These are phyloP conservation scores for Gentiana dahurica DNA, from an alignment of 257 asterid genomes.

Conservation along the genomic window DNA sequence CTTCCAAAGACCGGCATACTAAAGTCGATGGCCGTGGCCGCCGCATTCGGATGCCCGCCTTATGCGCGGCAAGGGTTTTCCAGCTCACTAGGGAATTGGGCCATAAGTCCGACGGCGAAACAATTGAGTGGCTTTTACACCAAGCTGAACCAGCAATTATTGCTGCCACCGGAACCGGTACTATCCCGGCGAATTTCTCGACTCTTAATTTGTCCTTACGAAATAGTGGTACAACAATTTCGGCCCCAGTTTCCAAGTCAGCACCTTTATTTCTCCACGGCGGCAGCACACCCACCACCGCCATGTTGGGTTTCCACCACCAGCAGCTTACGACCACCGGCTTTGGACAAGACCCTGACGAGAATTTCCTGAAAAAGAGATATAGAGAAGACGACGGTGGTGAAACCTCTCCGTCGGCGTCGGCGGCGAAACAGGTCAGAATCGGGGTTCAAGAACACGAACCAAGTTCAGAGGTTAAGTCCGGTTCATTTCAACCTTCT, in stretches of 20 bases:
- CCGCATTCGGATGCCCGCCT: slow-evolving; percentile 73
- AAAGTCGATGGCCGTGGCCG: slow-evolving; percentile 57
- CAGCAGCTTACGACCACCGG: slow-evolving; percentile 33
- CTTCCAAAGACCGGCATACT: slow-evolving; percentile 60
- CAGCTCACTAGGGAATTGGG: slow-evolving; percentile 63
- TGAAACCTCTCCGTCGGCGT: slow-evolving; percentile 37
- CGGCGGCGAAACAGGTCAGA: slow-evolving; percentile 26
- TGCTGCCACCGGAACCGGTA: slow-evolving; percentile 90
- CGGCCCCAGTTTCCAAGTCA: slow-evolving; percentile 58
- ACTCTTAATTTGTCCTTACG: slow-evolving; percentile 55
- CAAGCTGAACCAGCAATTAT: slow-evolving; percentile 86
- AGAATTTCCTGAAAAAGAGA: slow-evolving; percentile 58
- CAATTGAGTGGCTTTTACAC: slow-evolving; percentile 62
- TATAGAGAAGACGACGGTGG: slow-evolving; percentile 52
- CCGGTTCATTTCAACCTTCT: slow-evolving; percentile 39
- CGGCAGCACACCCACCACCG: slow-evolving; percentile 30
- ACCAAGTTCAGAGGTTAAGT: slow-evolving; percentile 44
- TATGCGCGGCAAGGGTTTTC: slow-evolving; percentile 78
- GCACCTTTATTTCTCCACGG: slow-evolving; percentile 75
- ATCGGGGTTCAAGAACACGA: slow-evolving; percentile 41
- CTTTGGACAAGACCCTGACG: slow-evolving; percentile 54
- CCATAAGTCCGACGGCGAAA: slow-evolving; percentile 44
- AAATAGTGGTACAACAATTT: slow-evolving; percentile 52
- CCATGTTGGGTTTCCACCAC: slow-evolving; percentile 84
- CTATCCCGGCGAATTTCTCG: slow-evolving; percentile 70